phyloP scores from a whole-genome alignment of 2,329 filamentous ascomycete genomes.

The Botrytis sinoallii region DNA sequence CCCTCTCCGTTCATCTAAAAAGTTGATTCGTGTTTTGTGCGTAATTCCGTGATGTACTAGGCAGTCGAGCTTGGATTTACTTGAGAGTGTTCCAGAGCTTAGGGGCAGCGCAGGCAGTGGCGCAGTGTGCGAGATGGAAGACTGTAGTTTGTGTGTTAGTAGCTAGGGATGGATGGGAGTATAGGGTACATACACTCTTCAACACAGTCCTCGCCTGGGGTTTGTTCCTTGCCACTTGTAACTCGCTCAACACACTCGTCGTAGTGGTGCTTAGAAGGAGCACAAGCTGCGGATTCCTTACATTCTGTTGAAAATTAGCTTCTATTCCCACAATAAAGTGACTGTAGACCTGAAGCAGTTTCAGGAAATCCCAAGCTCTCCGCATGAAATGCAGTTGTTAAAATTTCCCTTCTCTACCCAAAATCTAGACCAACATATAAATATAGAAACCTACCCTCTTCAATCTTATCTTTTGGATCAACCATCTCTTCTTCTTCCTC shows the following conservation, averaged over 20 bases:
- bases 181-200: constrained; percentile 82
- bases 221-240: constrained; percentile 59
- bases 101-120: constrained; percentile 85
- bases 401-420: neutral
- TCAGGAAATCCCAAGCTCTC: neutral
- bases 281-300: constrained; percentile 79
- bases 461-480: constrained; percentile 82
- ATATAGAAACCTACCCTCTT: constrained; percentile 72
- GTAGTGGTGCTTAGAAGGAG: constrained; percentile 92
- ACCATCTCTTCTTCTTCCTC: constrained; percentile 71
- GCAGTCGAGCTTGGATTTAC: constrained; percentile 52
- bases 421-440: neutral
- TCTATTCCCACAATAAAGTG: neutral
- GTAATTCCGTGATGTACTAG: constrained; percentile 19
- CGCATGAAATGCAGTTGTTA: neutral
- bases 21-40: constrained; percentile 11
- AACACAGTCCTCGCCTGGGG: constrained; percentile 87
- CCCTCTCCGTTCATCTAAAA: constrained; percentile 27
- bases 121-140: constrained; percentile 98
- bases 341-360: neutral
- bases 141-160: constrained; percentile 52
- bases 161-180: neutral
- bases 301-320: constrained; percentile 63
- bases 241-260: constrained; percentile 98
- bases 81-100: constrained; percentile 93